These are phyloP conservation scores for Pseudozyma tsukubaensis DNA, from an alignment of 1,284 basidiomycete species.

Conservation along the genomic window DNA sequence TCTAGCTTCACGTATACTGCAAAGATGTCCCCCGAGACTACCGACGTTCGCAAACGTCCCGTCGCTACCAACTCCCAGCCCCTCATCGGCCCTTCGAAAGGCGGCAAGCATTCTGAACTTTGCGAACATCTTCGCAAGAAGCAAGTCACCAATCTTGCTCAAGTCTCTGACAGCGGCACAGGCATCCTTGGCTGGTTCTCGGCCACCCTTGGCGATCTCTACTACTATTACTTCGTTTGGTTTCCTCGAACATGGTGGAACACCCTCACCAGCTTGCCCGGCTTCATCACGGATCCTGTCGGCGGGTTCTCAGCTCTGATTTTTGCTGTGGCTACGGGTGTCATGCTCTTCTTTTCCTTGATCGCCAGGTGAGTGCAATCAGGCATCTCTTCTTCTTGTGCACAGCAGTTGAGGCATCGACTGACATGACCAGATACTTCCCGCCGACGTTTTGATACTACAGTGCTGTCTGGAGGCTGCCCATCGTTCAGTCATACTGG, in stretches of 20 bases:
- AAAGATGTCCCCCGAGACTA: slow-evolving; percentile 17
- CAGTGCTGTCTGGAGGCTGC: slow-evolving; percentile 39
- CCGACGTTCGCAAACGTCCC: slow-evolving; percentile 28
- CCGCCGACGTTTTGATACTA: background rate
- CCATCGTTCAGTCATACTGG: slow-evolving; percentile 28
- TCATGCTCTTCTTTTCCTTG: slow-evolving; percentile 21
- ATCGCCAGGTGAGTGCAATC: slow-evolving; percentile 23
- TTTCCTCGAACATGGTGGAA: slow-evolving; percentile 34
- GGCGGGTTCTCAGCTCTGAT: slow-evolving; percentile 16
- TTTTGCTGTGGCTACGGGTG: slow-evolving; percentile 25
- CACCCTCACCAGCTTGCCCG: slow-evolving; percentile 36
- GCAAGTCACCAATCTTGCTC: slow-evolving; percentile 27
- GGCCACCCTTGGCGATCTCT: slow-evolving; percentile 17
- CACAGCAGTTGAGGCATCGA: no score
- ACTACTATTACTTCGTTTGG: slow-evolving; percentile 32
- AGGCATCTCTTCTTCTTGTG: no score
- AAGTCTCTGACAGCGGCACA: slow-evolving; percentile 19
- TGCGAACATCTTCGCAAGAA: slow-evolving; percentile 27
- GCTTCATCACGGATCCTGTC: slow-evolving; percentile 30
- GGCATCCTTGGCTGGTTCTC: slow-evolving; percentile 27
- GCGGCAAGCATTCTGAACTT: slow-evolving; percentile 29
- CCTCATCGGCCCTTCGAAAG: slow-evolving; percentile 18
- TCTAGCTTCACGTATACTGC: background rate
- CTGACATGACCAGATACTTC: no score
- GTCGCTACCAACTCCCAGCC: slow-evolving; percentile 7